Conservation (phyloP, 2,329 filamentous ascomycete species). For the Lithohypha guttulata region DNA sequence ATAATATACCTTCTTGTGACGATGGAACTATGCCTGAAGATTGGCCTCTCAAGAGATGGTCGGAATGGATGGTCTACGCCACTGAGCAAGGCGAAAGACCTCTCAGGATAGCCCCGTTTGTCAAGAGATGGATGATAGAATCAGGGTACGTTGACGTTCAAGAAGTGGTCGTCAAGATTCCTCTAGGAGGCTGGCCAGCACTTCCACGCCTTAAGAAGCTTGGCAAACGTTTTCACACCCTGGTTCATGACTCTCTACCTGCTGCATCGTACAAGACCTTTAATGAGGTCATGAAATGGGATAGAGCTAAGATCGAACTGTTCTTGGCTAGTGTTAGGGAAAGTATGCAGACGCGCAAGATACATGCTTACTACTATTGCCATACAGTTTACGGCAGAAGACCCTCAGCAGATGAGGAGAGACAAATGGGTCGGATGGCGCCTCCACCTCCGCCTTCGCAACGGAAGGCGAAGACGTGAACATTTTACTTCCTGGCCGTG, state of each 20-base stretch:
- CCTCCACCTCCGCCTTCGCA: slow-evolving; percentile 1
- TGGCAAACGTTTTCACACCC: slow-evolving; percentile 39
- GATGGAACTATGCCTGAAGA: slow-evolving; percentile 42
- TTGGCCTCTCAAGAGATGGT: slow-evolving; percentile 41
- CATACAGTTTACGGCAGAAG: slow-evolving; percentile 28
- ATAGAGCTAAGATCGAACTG: slow-evolving; percentile 36
- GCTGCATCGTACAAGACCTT: slow-evolving; percentile 37
- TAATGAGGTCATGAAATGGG: slow-evolving; percentile 31
- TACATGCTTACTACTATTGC: slow-evolving; percentile 34
- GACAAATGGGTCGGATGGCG: slow-evolving; percentile 7
- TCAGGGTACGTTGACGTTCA: slow-evolving; percentile 49
- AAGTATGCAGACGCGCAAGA: slow-evolving; percentile 29
- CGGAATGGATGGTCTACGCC: slow-evolving; percentile 32
- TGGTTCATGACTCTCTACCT: slow-evolving; percentile 34
- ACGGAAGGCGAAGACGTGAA: not conserved
- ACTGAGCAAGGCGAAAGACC: slow-evolving; percentile 33
- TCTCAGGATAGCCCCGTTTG: slow-evolving; percentile 41
- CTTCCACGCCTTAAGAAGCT: slow-evolving; percentile 38
- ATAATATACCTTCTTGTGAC: slow-evolving; percentile 40
- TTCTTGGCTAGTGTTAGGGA: slow-evolving; percentile 35
- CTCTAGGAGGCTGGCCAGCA: slow-evolving; percentile 41
- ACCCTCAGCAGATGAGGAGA: slow-evolving; percentile 19
- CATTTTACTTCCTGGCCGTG: no score
- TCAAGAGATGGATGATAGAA: slow-evolving; percentile 45
- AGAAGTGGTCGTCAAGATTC: slow-evolving; percentile 43